phyloP scores from a whole-genome alignment of 2,329 filamentous ascomycete species.

The Hymenoscyphus scutula region DNA sequence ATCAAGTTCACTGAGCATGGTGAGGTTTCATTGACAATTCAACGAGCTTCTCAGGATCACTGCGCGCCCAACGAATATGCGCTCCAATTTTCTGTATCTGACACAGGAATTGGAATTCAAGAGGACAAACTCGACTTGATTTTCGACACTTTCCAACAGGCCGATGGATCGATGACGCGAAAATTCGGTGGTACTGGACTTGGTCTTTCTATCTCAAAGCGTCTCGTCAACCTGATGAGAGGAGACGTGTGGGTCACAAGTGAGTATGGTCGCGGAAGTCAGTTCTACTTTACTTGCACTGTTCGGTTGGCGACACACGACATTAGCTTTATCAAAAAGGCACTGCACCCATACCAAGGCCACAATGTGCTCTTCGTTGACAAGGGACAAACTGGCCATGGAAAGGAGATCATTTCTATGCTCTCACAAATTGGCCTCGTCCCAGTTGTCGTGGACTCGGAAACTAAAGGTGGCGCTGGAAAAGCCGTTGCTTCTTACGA shows the following conservation, averaged over 20 bases:
- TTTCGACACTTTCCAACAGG: constrained; percentile 98
- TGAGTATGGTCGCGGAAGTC: constrained; percentile 84
- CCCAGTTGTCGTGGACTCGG: constrained; percentile 81
- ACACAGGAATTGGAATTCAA: constrained; percentile 96
- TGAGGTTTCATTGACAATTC: constrained; percentile 92
- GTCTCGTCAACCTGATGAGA: constrained; percentile 92
- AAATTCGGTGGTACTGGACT: constrained; percentile 95
- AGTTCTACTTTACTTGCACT: constrained; percentile 94
- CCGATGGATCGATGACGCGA: constrained; percentile 91
- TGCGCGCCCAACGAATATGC: constrained; percentile 76
- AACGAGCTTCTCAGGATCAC: constrained; percentile 63
- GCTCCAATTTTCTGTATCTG: constrained; percentile 92
- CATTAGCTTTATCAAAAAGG: constrained; percentile 72
- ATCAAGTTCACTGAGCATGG: constrained; percentile 99
- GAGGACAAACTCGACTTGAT: constrained; percentile 94
- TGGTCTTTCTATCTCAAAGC: constrained; percentile 90
- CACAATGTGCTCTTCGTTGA: constrained; percentile 95
- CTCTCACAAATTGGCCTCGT: constrained; percentile 75
- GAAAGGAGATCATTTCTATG: constrained; percentile 74
- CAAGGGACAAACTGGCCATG: constrained; percentile 77
- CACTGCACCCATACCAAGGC: constrained; percentile 84
- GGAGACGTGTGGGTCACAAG: constrained; percentile 96
- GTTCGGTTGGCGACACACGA: constrained; percentile 82
- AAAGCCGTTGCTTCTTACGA: constrained; percentile 62
- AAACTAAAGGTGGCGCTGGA: constrained; percentile 60